Evolutionary conservation across 768 basidiomycete species (phyloP).

Genomic region (Coprinopsis marcescibilis): DNA sequence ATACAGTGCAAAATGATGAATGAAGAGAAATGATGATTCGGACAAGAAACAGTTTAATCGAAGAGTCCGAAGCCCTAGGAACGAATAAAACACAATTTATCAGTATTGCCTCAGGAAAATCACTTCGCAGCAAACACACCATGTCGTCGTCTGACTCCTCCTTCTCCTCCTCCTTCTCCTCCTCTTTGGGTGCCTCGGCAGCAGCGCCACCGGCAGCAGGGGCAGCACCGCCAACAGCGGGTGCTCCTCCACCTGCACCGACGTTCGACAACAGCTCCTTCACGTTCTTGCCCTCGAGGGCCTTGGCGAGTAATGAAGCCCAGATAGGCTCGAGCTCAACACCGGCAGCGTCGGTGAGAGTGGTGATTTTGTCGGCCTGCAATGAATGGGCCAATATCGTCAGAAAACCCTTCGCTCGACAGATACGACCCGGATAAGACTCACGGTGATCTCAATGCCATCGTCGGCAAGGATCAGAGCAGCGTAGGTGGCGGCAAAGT

Average conservation of each 20-base stretch:
- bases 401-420: constrained; percentile 6
- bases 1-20: constrained; percentile 12
- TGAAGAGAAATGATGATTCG: constrained; percentile 5
- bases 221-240: constrained; percentile 56
- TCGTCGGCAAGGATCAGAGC: constrained; percentile 99
- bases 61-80: constrained; percentile 93
- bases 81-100: background rate
- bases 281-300: constrained; percentile 96
- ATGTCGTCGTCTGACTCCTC: constrained; percentile 90
- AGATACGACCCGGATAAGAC: constrained; percentile 27
- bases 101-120: background rate
- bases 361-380: constrained; percentile 86
- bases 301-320: constrained; percentile 95
- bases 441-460: constrained; percentile 91
- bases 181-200: constrained; percentile 69
- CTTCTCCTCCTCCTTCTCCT: constrained; percentile 83
- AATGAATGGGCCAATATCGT: constrained; percentile 1
- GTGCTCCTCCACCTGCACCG: constrained; percentile 85
- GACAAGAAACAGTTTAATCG: constrained; percentile 49
- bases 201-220: constrained; percentile 55
- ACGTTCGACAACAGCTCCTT: constrained; percentile 95
- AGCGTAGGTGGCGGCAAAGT: constrained; percentile 94
- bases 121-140: constrained; percentile 40
- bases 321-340: constrained; percentile 95
- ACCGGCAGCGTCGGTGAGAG: constrained; percentile 78